Evolutionary conservation across 192 early-diverging fungal species (phyloP), one percentile per base, ranked within the genome.

Genomic region (Podila epigama): DNA sequence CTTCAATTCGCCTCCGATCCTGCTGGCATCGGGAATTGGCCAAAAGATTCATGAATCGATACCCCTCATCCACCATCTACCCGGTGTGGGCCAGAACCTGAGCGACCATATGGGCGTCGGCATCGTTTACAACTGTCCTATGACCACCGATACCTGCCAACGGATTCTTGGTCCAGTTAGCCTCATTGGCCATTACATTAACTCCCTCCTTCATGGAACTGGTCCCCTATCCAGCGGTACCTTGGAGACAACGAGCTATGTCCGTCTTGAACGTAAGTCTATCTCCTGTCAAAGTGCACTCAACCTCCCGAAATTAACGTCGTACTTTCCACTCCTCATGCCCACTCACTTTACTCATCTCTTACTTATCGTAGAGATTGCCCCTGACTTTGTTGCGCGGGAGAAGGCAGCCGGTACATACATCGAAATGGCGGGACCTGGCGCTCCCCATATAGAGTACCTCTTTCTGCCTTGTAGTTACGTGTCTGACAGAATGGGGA

Each of bases 71-170:
- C 63, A 82, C n/a, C 22, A 48, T 16, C 28, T 70, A 18, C 56
- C 58, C 28, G 81, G 70, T n/a, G 77, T 84, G 36, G 82, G 82
- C 18, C 50, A 31, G 13, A 79, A 84, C 50, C 18, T 84, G 53
- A 33, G 51, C 33, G 82, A 82, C 20, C 79, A 71, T 58, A 28
- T 65, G 20, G 59, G 62, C 5, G 37, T 78, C 10, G 25, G 57
- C 20, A 35, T 84, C 20, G 58, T 64, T 9, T 71, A 40, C 37
- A 40, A 32, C 1, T 53, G 41, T 1, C 58, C 57, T 11, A 12
- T 15, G 11, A 34, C 37, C 27, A 34, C 36, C 32, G 29, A 52
- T 7, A 63, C 60, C 4, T 1, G 35, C 20, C 53, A 63, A 15
- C 52, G 22, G 11, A 53, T 36, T 0, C 13, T 70, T 13, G 25